phyloP scores from a whole-genome alignment of 1,284 basidiomycete species.

The Ceratobasidium theobromae region DNA sequence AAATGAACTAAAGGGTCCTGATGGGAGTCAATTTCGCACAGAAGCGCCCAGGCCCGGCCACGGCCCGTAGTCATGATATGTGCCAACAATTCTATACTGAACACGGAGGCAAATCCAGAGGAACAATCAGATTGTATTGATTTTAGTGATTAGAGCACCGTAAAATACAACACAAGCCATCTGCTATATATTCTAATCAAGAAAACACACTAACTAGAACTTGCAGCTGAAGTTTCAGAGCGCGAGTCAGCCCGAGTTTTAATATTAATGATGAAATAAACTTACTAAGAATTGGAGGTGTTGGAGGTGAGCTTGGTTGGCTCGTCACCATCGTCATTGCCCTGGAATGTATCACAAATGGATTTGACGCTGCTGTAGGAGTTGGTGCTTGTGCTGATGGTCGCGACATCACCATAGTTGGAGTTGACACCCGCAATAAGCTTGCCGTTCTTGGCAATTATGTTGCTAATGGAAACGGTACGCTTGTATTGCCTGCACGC shows the following conservation, averaged over 20 bases:
- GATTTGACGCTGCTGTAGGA: slow-evolving; percentile 7
- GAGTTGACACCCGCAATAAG: slow-evolving; percentile 32
- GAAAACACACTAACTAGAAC: background rate
- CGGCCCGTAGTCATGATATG: too few relatives aligned
- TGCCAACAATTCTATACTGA: too few relatives aligned
- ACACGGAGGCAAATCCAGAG: too few relatives aligned
- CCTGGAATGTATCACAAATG: slow-evolving; percentile 28
- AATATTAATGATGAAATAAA: too few relatives aligned
- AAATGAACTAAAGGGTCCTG: too few relatives aligned
- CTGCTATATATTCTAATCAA: too few relatives aligned
- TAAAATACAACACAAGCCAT: too few relatives aligned
- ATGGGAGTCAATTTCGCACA: background rate
- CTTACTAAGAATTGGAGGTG: slow-evolving; percentile 24
- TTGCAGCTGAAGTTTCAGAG: background rate
- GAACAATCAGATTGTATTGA: too few relatives aligned
- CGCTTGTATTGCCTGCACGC: too few relatives aligned
- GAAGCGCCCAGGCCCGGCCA: background rate
- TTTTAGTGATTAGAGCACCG: too few relatives aligned
- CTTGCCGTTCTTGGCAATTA: slow-evolving; percentile 22
- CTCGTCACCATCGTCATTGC: slow-evolving; percentile 24
- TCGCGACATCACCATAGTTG: slow-evolving; percentile 32
- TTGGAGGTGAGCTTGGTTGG: slow-evolving; percentile 25
- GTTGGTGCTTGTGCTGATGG: slow-evolving; percentile 15
- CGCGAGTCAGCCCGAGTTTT: too few relatives aligned
- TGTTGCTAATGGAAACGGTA: slow-evolving; percentile 39